Evolutionary conservation across 164 flowering plant genomes (phyloP).

Genomic region (Annona squamosa): DNA sequence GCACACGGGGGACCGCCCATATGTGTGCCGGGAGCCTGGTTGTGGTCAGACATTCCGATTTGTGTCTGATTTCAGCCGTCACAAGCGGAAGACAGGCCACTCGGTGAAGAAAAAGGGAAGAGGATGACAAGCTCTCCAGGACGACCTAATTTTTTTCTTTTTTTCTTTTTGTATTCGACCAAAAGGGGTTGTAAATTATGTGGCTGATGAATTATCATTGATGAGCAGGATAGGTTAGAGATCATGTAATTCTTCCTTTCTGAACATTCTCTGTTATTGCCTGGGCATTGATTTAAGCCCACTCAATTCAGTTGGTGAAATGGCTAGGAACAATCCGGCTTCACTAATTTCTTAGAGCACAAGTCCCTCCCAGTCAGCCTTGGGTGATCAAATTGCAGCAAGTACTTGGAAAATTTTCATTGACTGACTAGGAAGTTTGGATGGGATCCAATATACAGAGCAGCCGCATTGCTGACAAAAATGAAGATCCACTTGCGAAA

Average conservation of each 20-base stretch:
- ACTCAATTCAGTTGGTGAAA: slow-evolving; percentile 10
- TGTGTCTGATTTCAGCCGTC: slow-evolving; percentile 98
- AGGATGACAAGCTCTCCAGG: neutral
- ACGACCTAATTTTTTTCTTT: neutral
- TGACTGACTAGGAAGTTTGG: too few species aligned
- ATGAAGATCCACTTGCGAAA: too few species aligned
- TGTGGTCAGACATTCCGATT: slow-evolving; percentile 97
- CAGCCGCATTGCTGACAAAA: too few species aligned
- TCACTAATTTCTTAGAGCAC: slow-evolving; percentile 2
- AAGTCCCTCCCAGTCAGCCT: neutral
- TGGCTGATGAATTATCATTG: slow-evolving; percentile 13
- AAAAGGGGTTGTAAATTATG: slow-evolving; percentile 12
- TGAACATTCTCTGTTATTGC: slow-evolving; percentile 9
- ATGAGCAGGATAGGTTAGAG: slow-evolving; percentile 8
- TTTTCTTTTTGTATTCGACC: neutral
- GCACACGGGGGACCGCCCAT: slow-evolving; percentile 96
- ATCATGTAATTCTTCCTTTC: slow-evolving; percentile 6
- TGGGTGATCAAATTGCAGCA: neutral
- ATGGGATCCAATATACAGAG: too few species aligned
- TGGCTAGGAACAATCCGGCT: slow-evolving; percentile 9
- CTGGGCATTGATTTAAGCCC: slow-evolving; percentile 20
- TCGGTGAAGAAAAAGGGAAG: slow-evolving; percentile 20
- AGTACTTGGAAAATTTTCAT: too few species aligned
- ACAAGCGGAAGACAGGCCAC: slow-evolving; percentile 98
- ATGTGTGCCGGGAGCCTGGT: slow-evolving; percentile 66